Evolutionary conservation across 1,284 basidiomycete species (phyloP).

Genomic region (Pyrrhoderma noxium): DNA sequence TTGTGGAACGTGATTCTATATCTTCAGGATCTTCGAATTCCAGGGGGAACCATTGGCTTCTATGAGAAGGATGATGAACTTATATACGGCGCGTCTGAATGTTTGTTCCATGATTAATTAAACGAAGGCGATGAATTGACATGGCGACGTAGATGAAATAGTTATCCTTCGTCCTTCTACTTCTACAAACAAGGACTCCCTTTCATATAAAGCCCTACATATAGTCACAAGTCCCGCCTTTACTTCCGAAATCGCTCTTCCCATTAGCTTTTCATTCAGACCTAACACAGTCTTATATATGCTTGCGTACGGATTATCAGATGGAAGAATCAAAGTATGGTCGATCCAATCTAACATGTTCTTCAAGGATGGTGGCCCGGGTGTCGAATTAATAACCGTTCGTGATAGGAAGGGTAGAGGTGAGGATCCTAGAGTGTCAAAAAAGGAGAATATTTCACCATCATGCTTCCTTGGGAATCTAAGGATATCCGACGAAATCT

Average conservation of each 20-base stretch:
- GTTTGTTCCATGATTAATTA: not conserved
- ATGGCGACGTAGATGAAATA: not conserved
- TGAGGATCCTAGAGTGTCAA: too few species aligned
- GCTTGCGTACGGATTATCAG: not conserved
- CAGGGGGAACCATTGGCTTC: not conserved
- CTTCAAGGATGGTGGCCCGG: not conserved
- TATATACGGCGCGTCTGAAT: constrained; percentile 1
- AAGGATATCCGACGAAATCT: too few species aligned
- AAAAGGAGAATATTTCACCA: too few species aligned
- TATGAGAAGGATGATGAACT: not conserved
- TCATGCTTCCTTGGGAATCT: too few species aligned
- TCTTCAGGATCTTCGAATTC: not conserved
- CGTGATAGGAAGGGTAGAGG: not conserved
- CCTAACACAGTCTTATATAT: not conserved
- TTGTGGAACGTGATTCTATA: not conserved
- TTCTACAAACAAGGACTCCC: not conserved
- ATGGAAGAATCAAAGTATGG: constrained; percentile 3
- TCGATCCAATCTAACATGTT: not conserved
- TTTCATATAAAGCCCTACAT: not conserved
- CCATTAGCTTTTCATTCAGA: not conserved
- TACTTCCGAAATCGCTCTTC: not conserved
- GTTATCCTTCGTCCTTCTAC: not conserved
- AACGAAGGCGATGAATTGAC: not conserved
- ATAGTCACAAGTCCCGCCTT: not conserved
- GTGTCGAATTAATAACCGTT: not conserved